Percentiles rank a stretch among this genome's conserved stretches.
Conservation (phyloP, 1,139 yeast species). For the Blastobotrys ciferrii region DNA sequence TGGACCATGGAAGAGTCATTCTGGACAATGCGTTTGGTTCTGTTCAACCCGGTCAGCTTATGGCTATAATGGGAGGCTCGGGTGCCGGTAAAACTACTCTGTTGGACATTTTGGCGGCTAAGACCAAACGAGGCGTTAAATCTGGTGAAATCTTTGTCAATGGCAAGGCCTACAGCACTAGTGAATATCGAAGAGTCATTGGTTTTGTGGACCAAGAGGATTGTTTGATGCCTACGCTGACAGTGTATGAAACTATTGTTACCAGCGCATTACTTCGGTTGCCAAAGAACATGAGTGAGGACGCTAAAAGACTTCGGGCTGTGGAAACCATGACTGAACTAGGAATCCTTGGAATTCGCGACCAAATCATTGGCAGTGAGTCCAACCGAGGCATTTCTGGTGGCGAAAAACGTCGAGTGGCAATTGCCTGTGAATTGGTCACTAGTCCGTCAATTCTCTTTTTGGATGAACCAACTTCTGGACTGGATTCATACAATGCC, state of each 20-base stretch:
- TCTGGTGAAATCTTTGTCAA: constrained; percentile 70
- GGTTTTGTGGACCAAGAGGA: constrained; percentile 99
- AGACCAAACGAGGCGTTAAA: constrained; percentile 71
- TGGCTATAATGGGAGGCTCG: constrained; percentile 97
- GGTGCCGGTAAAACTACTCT: constrained; percentile 98
- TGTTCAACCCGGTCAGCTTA: constrained; percentile 81
- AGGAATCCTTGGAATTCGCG: constrained; percentile 78
- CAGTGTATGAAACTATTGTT: constrained; percentile 92
- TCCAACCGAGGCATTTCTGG: constrained; percentile 93
- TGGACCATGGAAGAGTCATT: constrained; percentile 53
- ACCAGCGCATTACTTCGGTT: constrained; percentile 86
- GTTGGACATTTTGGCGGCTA: constrained; percentile 84
- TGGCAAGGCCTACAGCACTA: constrained; percentile 45
- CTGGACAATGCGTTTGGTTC: constrained; percentile 66
- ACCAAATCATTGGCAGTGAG: constrained; percentile 84
- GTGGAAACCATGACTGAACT: constrained; percentile 81
- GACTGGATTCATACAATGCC: constrained; percentile 91
- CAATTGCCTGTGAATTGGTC: constrained; percentile 76
- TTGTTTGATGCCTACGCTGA: constrained; percentile 81
- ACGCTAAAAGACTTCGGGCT: constrained; percentile 75
- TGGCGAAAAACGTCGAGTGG: constrained; percentile 81
- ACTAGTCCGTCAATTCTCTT: constrained; percentile 70
- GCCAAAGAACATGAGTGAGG: constrained; percentile 72
- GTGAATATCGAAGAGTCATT: constrained; percentile 61
- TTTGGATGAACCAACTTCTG: constrained; percentile 91